Evolutionary conservation across 306 rosid genomes (phyloP), one percentile per base, ranked within the genome.

Genomic region (Lathyrus oleraceus): DNA sequence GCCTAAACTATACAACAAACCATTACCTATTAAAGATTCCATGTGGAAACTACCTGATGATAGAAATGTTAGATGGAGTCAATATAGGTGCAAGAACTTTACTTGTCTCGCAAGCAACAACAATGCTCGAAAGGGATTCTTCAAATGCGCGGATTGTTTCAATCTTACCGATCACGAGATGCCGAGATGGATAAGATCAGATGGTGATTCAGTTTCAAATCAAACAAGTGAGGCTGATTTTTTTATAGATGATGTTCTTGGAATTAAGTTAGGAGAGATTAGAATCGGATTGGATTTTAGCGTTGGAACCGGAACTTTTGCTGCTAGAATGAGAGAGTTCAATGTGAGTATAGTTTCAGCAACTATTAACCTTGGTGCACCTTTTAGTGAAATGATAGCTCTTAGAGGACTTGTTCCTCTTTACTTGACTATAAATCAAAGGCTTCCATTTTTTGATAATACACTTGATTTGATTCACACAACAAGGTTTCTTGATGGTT

Each of bases 401-500:
- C 91, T 90, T 6, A 81, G 91, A 68, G 96, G 91, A 71, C 87
- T 84, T 11, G 81, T 90, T 75, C 91, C 91, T 12, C 84, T 90
- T 17, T 87, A 90, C 81, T 74, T 84, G 75, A 85, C 89, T 6
- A 38, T 87, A 59, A 90, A 87, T 42, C 96, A 90, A 42, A 75
- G 94, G 77, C 83, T 90, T 23, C 91, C 94, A 14, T 87, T 90
- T 72, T 90, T 82, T 16, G 91, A 90, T 61, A 87, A 81, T 76
- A 87, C 93, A 8, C 79, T 87, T 0, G 91, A 90, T 82, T 71
- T 90, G 89, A 87, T 90, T 81, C 96, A 90, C 85, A 85, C 88
- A 13, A 85, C 89, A 4, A 84, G 89, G 23, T 87, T 90, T 84
- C 84, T 90, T 0, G 96, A 90, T 49, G 96, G 94, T 12, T 90